A percentile compares a stretch with the other conserved stretches of the same genome.
These are phyloP conservation scores for Craterostigma plantagineum DNA, from an alignment of 257 asterid species.

Conservation along the genomic window DNA sequence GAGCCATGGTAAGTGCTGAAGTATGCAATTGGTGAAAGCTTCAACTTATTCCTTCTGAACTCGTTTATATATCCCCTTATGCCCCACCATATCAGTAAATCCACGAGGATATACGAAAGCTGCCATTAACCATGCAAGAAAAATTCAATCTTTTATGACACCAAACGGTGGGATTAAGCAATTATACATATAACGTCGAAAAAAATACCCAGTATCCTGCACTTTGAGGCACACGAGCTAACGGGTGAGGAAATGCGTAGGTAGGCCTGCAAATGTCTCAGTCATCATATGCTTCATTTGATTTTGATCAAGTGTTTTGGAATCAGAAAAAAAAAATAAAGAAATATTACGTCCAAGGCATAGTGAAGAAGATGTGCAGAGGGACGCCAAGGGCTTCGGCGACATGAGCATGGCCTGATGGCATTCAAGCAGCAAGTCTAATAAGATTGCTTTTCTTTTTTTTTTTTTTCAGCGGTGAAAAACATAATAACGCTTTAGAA, in stretches of 20 bases:
- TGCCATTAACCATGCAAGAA: too few relatives aligned
- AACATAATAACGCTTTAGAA: background rate
- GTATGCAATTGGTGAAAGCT: slow-evolving; percentile 90
- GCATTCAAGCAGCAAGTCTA: slow-evolving; percentile 11
- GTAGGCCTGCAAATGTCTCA: slow-evolving; percentile 68
- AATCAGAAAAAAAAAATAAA: too few relatives aligned
- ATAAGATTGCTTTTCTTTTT: too few relatives aligned
- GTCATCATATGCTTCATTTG: background rate
- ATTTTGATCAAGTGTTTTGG: too few relatives aligned
- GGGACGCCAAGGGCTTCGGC: slow-evolving; percentile 99
- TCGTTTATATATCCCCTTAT: slow-evolving; percentile 80
- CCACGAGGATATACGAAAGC: slow-evolving; percentile 92
- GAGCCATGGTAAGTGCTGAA: slow-evolving; percentile 90
- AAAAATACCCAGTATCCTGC: slow-evolving; percentile 96
- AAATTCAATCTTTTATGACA: too few relatives aligned
- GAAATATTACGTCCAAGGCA: slow-evolving; percentile 99
- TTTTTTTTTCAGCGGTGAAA: too few relatives aligned
- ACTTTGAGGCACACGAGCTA: slow-evolving; percentile 95
- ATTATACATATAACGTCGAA: background rate
- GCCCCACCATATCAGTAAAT: slow-evolving; percentile 97
- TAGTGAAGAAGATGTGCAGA: slow-evolving; percentile 92
- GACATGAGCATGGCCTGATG: slow-evolving; percentile 84
- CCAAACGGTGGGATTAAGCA: too few relatives aligned
- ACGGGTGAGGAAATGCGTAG: slow-evolving; percentile 89
- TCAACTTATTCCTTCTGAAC: slow-evolving; percentile 80